phyloP scores from a whole-genome alignment of 306 rosid species.

The Cicer yamashitae region DNA sequence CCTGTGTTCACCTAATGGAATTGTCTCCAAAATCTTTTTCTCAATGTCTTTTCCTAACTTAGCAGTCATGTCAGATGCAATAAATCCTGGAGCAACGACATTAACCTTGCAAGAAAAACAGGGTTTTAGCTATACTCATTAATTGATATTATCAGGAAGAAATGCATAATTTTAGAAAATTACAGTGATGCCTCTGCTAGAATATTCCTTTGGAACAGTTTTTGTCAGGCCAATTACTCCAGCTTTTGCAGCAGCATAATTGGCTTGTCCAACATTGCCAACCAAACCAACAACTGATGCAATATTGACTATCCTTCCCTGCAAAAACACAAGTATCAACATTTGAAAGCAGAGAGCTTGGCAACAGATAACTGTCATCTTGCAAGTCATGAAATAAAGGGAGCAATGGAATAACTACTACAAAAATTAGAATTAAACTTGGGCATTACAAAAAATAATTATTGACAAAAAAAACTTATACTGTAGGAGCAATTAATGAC shows the following conservation, averaged over 20 bases:
- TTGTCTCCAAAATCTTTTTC: constrained; percentile 80
- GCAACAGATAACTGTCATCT: constrained; percentile 21
- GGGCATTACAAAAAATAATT: neutral
- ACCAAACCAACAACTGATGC: constrained; percentile 94
- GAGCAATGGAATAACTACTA: neutral
- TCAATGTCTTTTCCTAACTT: constrained; percentile 82
- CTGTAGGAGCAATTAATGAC: constrained; percentile 17
- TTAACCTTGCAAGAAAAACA: constrained; percentile 71
- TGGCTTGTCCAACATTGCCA: constrained; percentile 96
- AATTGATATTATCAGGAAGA: constrained; percentile 16
- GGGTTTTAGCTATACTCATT: constrained; percentile 36
- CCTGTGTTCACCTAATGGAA: constrained; percentile 77
- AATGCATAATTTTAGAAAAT: constrained; percentile 34
- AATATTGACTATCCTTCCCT: constrained; percentile 97
- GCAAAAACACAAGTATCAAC: constrained; percentile 40
- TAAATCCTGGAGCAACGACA: constrained; percentile 96
- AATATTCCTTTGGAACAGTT: constrained; percentile 84
- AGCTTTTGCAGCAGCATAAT: constrained; percentile 98
- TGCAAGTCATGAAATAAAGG: constrained; percentile 29
- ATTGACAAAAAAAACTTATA: constrained; percentile 2
- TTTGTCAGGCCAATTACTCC: constrained; percentile 97
- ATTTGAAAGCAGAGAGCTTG: constrained; percentile 26
- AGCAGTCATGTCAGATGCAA: constrained; percentile 98
- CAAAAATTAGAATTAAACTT: neutral
- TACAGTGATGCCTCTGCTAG: constrained; percentile 91